These are phyloP conservation scores for Globisporangium camurandrum DNA, from an alignment of 352 stramenopile species.

Conservation along the genomic window DNA sequence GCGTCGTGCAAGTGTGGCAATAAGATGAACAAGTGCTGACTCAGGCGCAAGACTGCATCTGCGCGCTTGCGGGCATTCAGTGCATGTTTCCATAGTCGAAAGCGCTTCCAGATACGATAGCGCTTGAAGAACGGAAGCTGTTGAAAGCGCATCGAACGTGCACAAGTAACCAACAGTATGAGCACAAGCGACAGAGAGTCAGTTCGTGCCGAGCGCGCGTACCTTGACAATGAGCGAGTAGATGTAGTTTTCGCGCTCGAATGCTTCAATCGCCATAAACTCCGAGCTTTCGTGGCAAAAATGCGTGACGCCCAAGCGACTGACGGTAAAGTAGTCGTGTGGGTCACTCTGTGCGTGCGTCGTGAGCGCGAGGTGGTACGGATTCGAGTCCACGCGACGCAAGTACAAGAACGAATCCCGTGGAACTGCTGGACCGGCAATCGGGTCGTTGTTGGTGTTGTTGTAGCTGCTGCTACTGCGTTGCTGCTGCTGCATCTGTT, in stretches of 20 bases:
- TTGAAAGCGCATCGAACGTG: not conserved
- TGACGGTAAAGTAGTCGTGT: slow-evolving; percentile 88
- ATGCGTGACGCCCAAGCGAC: slow-evolving; percentile 82
- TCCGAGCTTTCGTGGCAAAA: slow-evolving; percentile 73
- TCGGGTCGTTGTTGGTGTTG: not conserved
- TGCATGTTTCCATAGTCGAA: slow-evolving; percentile 79
- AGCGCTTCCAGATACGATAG: slow-evolving; percentile 89
- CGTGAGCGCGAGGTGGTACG: slow-evolving; percentile 64
- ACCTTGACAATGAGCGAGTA: slow-evolving; percentile 78
- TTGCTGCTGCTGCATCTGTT: slow-evolving; percentile 19
- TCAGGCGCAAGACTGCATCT: slow-evolving; percentile 34
- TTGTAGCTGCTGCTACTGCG: not conserved
- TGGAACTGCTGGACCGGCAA: slow-evolving; percentile 19
- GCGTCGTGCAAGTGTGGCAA: slow-evolving; percentile 75
- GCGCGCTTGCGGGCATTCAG: slow-evolving; percentile 45
- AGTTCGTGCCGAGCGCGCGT: no score
- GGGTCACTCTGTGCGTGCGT: slow-evolving; percentile 60
- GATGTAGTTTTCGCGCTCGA: slow-evolving; percentile 89
- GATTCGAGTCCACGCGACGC: slow-evolving; percentile 57
- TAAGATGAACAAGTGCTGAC: slow-evolving; percentile 85
- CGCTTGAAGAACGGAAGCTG: slow-evolving; percentile 86
- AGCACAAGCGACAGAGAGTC: no score
- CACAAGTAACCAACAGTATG: not conserved
- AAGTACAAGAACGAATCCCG: slow-evolving; percentile 75
- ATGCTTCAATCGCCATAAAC: slow-evolving; percentile 86